Base-by-base conservation (phyloP, 495 filamentous ascomycete genomes). In the Choiromyces venosus region DNA sequence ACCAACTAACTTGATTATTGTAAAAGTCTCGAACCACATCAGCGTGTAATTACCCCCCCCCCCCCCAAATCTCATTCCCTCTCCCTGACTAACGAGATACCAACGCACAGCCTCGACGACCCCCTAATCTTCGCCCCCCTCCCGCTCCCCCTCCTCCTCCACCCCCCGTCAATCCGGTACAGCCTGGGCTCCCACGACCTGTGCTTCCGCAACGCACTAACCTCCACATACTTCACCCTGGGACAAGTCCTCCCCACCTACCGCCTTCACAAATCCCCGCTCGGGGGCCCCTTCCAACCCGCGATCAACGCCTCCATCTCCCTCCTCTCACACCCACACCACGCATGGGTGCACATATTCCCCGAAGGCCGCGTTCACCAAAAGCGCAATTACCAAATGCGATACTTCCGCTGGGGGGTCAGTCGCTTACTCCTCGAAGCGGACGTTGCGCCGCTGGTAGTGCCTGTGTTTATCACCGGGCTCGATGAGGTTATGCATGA, bases 361-460 rank as follows among this genome's bases (percentile, higher is more conserved):
- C 95, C 95, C 44, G 95, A 99, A 82, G 95, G 93, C 19, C 90
- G 90, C 75, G 91, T 97, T 8, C 94, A 98, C 83, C 95, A 99
- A 84, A 88, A 93, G 71, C 88, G 91, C 4, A 82, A 86, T 39
- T 88, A 89, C 75, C 88, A 89, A 44, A 90, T 97, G 87, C 91
- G 94, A 16, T 99, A 99, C 84, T 97, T 97, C 87, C 96, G 95
- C 82, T 99, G 95, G 95, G 95, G 95, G 8, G 84, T 97, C 9
- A 91, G 94, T 6, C 88, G 95, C 1, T 84, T 97, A 46, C 94
- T 99, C 68, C 86, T 99, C 14, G 95, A 99, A 82, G 84, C 90
- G 66, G 91, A 92, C 37, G 91, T 91, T 38, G 87, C 88, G 64
- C 95, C 95, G 0, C 90, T 92, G 70, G 84, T 99, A 0, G 85